These are phyloP conservation scores for Hapsidospora chrysogenum DNA, from an alignment of 495 filamentous ascomycete species.

Conservation along the genomic window DNA sequence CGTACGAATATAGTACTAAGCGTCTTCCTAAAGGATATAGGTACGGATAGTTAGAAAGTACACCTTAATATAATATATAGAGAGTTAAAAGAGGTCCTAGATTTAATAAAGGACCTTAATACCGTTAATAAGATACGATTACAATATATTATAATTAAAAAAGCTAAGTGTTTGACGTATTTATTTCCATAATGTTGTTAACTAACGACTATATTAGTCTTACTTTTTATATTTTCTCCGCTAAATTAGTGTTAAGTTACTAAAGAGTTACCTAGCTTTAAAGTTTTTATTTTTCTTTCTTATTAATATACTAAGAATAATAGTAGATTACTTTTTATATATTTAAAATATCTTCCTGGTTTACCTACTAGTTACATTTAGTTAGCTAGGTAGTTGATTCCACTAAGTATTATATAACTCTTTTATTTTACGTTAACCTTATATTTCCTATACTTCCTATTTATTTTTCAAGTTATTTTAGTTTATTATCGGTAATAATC, in stretches of 20 bases:
- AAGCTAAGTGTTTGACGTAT: not conserved
- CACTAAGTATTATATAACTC: too few species aligned
- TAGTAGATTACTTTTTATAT: not conserved
- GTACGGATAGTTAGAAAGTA: not conserved
- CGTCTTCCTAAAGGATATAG: too few species aligned
- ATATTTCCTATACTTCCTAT: too few species aligned
- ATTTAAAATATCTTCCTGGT: not conserved
- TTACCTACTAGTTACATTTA: not conserved
- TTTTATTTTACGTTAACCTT: too few species aligned
- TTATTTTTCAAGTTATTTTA: too few species aligned
- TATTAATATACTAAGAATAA: constrained; percentile 1
- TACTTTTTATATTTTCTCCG: not conserved
- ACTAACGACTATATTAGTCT: not conserved
- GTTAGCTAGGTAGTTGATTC: too few species aligned
- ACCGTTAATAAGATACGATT: not conserved
- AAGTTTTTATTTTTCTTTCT: too few species aligned
- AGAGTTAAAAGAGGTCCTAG: not conserved
- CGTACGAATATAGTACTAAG: too few species aligned
- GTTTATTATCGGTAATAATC: too few species aligned
- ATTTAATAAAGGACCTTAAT: not conserved
- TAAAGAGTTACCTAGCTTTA: not conserved
- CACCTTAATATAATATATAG: not conserved
- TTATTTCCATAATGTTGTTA: not conserved
- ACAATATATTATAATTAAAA: too few species aligned
- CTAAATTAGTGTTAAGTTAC: not conserved